Base-by-base conservation (phyloP, 805 yeast species). In the Starmerella powellii region DNA sequence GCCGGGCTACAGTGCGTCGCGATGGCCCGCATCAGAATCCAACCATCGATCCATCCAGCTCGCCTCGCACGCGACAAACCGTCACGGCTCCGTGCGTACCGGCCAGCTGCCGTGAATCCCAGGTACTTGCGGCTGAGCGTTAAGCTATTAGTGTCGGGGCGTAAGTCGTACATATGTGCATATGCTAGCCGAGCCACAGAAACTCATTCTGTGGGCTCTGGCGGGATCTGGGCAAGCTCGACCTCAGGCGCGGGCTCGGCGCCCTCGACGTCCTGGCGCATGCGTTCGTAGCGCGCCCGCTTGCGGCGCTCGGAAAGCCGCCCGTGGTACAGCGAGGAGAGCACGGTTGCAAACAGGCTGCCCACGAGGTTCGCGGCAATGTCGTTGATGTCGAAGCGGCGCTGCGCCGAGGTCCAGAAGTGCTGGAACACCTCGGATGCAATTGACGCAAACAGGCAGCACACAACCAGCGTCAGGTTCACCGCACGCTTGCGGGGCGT, bases 401-500 rank as follows among this genome's bases (percentile, higher is more conserved):
- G 63, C 37, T 56, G 51, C 48, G 51, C 46, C 19, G 33, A 39
- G 6, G 56, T 46, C 21, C 59, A 50, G 19, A 62, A 41, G 12
- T 53, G 49, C 45, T 65, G 70, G 4, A 51, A 49, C 36, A 63
- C 52, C 49, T 65, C 70, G 2, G 67, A 62, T 6, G 65, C 67
- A 28, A 64, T 48, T 11, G 68, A 63, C n/a, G 62, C 67, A 8
- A 54, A 28, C 8, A 53, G 33, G 20, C 62, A 49, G 40, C 67
- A 62, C 4, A 58, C 62, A 13, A 57, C 34, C 12, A 60, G 28
- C 3, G 69, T 61, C 16, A 60, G 41, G 26, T 63, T 55, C 34
- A 60, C 54, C 15, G 62, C 55, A 17, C 67, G 53, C 37, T 60
- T 55, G 11, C 70, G 54, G 3, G 63, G 47, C 8, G 63, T 47